A percentile compares a stretch with the other conserved stretches of the same genome.
Conservation (phyloP, 2,329 filamentous ascomycete species). For the Arthrinium phaeospermum region DNA sequence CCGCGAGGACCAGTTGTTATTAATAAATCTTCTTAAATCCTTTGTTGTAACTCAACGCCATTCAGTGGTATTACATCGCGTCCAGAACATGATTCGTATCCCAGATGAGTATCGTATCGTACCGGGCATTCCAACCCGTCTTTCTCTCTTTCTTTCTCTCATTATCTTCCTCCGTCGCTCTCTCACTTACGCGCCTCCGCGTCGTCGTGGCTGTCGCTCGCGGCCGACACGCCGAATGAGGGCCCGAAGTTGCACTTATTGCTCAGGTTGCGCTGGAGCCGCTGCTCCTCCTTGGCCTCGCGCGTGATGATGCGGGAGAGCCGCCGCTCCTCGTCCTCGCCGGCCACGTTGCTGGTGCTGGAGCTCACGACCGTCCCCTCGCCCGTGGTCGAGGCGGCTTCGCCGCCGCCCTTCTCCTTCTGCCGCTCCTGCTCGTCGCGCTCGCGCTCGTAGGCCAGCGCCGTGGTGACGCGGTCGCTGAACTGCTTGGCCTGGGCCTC, state of each 20-base stretch:
- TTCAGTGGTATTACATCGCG: neutral
- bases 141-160: neutral
- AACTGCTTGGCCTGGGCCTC: slow-evolving; percentile 33
- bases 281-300: slow-evolving; percentile 8
- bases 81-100: slow-evolving; percentile 1
- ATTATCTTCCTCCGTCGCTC: neutral
- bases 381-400: neutral
- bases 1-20: neutral
- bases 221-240: neutral
- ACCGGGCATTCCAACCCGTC: neutral
- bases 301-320: slow-evolving; percentile 1
- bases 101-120: neutral
- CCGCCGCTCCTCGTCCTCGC: neutral
- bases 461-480: slow-evolving; percentile 34
- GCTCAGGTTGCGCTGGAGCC: slow-evolving; percentile 5
- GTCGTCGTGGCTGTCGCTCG: neutral
- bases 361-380: neutral
- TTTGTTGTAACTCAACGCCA: neutral
- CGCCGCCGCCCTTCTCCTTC: neutral
- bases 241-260: slow-evolving; percentile 13
- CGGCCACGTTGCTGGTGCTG: neutral
- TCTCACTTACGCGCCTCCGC: neutral
- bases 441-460: slow-evolving; percentile 33
- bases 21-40: neutral
- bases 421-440: slow-evolving; percentile 24